A percentile compares a stretch with the other conserved stretches of the same genome.
Conservation (phyloP, 352 stramenopile genomes). For the Peronospora farinosa region DNA sequence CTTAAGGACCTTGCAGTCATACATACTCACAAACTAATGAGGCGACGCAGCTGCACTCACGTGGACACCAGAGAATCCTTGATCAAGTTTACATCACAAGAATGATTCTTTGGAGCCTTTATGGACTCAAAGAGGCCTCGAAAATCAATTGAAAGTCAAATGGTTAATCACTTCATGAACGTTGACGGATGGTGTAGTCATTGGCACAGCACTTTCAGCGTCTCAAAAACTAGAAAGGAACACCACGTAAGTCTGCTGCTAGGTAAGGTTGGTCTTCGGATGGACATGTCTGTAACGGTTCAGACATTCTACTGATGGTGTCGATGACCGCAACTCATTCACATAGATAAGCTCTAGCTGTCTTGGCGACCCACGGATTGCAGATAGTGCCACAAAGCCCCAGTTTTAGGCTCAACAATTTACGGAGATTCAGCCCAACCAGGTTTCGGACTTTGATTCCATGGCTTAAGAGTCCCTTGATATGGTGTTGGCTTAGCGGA, state of each 20-base stretch:
- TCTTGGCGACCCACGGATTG: no score
- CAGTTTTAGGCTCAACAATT: no score
- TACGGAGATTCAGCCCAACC: no score
- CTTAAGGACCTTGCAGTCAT: not conserved
- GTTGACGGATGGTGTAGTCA: conserved; percentile 3
- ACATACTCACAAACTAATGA: conserved; percentile 11
- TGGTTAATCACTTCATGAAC: not conserved
- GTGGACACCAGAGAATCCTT: conserved; percentile 4
- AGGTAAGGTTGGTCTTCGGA: not conserved
- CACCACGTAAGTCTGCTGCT: conserved; percentile 13
- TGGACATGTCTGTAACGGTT: conserved; percentile 3
- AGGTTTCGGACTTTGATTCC: no score
- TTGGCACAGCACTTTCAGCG: not conserved
- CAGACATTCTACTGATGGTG: conserved; percentile 11
- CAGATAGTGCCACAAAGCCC: no score
- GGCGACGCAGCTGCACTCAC: not conserved
- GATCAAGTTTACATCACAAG: conserved; percentile 5
- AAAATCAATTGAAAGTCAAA: conserved; percentile 8
- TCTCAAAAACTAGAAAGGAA: conserved; percentile 4
- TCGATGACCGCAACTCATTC: conserved; percentile 1
- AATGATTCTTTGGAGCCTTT: conserved; percentile 24
- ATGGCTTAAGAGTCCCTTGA: no score
- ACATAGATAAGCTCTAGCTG: conserved; percentile 2
- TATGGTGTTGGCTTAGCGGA: no score
- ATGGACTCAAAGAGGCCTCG: conserved; percentile 1